Percentiles rank a stretch among this genome's conserved stretches.
Evolutionary conservation across 148 eudicot species (phyloP).

Genomic region (Selenicereus undatus): DNA sequence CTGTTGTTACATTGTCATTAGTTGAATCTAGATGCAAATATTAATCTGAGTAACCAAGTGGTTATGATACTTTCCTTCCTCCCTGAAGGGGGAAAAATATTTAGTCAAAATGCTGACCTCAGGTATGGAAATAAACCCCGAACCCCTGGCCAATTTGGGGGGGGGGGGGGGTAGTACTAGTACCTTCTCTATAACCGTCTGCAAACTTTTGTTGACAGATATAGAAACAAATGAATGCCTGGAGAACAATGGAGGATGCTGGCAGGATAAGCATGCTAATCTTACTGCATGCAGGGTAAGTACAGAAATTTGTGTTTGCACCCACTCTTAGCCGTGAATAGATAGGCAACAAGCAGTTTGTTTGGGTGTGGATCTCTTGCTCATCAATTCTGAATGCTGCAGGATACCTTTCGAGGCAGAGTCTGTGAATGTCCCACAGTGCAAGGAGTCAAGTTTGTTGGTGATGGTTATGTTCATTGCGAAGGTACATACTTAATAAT

Average conservation of each 20-base stretch:
- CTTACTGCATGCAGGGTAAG: constrained; percentile 91
- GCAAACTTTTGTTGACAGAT: constrained; percentile 36
- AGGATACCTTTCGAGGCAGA: constrained; percentile 93
- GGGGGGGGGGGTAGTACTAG: not conserved
- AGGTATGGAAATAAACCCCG: no score
- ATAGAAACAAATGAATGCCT: constrained; percentile 91
- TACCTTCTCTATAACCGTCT: not conserved
- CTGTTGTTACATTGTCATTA: not conserved
- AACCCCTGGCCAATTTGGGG: no score
- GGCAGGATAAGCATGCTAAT: constrained; percentile 71
- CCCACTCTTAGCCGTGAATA: not conserved
- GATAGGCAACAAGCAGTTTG: not conserved
- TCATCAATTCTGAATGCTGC: constrained; percentile 10
- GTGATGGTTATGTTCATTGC: constrained; percentile 85
- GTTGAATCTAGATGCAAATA: not conserved
- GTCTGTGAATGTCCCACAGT: constrained; percentile 87
- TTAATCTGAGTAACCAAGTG: not conserved
- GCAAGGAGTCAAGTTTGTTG: constrained; percentile 71
- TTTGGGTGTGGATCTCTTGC: not conserved
- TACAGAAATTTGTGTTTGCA: not conserved
- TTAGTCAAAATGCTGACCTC: no score
- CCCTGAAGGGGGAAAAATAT: not conserved
- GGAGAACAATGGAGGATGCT: constrained; percentile 90
- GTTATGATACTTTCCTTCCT: not conserved
- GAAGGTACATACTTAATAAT: constrained; percentile 44